Percentiles rank a stretch among this genome's conserved stretches.
Evolutionary conservation across 2,329 filamentous ascomycete species (phyloP).

Genomic region (Colletotrichum australisinense): DNA sequence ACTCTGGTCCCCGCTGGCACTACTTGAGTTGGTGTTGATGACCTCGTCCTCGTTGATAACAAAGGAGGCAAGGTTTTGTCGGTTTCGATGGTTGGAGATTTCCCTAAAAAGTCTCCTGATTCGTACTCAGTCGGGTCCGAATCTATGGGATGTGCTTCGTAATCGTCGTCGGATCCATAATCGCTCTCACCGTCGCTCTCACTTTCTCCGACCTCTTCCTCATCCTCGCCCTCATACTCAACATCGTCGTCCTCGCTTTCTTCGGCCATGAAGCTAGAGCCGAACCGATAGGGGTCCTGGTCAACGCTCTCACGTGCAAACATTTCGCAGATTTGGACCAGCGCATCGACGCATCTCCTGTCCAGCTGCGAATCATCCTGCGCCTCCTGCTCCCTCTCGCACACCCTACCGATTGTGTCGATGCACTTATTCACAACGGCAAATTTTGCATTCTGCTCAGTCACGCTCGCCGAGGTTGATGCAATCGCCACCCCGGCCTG

Average conservation of each 20-base stretch:
- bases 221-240: constrained; percentile 12
- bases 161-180: not conserved
- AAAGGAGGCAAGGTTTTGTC: constrained; percentile 5
- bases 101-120: constrained; percentile 16
- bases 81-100: not conserved
- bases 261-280: constrained; percentile 2
- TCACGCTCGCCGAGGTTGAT: not conserved
- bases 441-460: constrained; percentile 6
- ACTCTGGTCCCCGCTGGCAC: not conserved
- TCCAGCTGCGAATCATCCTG: not conserved
- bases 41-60: not conserved
- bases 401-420: constrained; percentile 25
- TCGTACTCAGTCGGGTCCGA: constrained; percentile 5
- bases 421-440: constrained; percentile 26
- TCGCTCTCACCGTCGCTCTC: not conserved
- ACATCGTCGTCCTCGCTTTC: constrained; percentile 26
- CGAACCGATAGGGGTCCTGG: constrained; percentile 8
- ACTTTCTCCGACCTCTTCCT: not conserved
- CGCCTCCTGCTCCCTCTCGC: constrained; percentile 11
- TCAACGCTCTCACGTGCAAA: constrained; percentile 26
- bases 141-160: not conserved
- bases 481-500: constrained; percentile 11
- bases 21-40: not conserved
- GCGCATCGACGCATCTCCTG: constrained; percentile 14
- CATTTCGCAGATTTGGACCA: constrained; percentile 30